phyloP scores from a whole-genome alignment of 805 yeast genomes.

The Nakazawaea ishiwadae region DNA sequence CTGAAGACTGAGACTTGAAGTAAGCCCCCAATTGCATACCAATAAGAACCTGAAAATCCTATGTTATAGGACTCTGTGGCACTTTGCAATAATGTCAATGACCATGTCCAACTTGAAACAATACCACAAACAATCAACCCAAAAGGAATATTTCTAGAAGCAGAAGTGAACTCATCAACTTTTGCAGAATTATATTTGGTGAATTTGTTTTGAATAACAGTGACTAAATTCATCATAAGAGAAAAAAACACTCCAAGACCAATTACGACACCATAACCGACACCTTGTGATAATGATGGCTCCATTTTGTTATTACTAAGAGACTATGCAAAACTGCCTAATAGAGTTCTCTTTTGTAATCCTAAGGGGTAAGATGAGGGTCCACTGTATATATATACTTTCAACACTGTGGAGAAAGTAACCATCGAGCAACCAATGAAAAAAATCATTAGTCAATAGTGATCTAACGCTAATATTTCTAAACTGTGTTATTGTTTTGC shows the following conservation, averaged over 20 bases:
- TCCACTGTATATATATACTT: too few relatives aligned
- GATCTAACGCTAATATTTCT: too few relatives aligned
- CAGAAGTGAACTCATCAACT: conserved; percentile 22
- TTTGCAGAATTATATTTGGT: conserved; percentile 17
- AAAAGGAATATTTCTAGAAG: conserved; percentile 15
- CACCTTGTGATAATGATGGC: conserved; percentile 15
- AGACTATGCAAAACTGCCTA: too few relatives aligned
- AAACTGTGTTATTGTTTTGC: too few relatives aligned
- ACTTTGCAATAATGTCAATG: conserved; percentile 22
- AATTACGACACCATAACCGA: conserved; percentile 28
- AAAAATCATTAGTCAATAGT: too few relatives aligned
- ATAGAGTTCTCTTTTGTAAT: too few relatives aligned
- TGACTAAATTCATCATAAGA: conserved; percentile 21
- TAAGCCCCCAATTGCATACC: conserved; percentile 24
- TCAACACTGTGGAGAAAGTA: too few relatives aligned
- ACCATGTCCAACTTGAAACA: conserved; percentile 27
- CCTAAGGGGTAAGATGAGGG: neutral
- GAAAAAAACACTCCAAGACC: conserved; percentile 30
- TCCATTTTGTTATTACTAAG: neutral
- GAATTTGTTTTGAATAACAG: conserved; percentile 17
- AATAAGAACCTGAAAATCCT: conserved; percentile 23
- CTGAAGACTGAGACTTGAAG: conserved; percentile 24
- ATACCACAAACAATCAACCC: conserved; percentile 19
- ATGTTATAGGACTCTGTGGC: conserved; percentile 20
- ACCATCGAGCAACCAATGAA: too few relatives aligned